These are phyloP conservation scores for Echites panduratus DNA, from an alignment of 257 asterid species.

Conservation along the genomic window DNA sequence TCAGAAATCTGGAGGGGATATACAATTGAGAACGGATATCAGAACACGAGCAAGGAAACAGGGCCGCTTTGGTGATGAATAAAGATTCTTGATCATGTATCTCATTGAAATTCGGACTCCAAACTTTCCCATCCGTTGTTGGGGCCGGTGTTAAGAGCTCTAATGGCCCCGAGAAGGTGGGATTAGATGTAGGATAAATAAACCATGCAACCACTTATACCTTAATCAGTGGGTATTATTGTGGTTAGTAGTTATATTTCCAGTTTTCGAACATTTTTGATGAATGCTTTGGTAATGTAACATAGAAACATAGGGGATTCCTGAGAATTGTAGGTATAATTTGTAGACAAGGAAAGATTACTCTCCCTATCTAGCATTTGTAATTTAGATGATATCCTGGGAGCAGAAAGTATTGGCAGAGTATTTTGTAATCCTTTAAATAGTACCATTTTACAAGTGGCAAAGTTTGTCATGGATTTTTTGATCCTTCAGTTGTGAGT, in stretches of 20 bases:
- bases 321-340: neutral
- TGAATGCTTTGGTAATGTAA: neutral
- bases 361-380: neutral
- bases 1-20: constrained; percentile 26
- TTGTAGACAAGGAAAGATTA: neutral
- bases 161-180: neutral
- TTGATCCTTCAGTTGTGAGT: too few relatives aligned
- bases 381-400: constrained; percentile 3
- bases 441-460: neutral
- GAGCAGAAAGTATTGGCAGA: neutral
- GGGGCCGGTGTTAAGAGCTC: neutral
- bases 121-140: neutral
- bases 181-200: neutral
- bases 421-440: neutral
- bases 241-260: neutral
- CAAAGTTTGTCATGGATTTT: neutral
- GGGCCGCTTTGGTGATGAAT: constrained; percentile 66
- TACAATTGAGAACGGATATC: constrained; percentile 27
- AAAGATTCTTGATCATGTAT: constrained; percentile 9
- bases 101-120: neutral
- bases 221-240: neutral
- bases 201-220: neutral
- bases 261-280: neutral
- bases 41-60: constrained; percentile 75
- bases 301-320: neutral